These are phyloP conservation scores for Phaeophleospora eucalypticola DNA, from an alignment of 2,329 filamentous ascomycete species.

Conservation along the genomic window DNA sequence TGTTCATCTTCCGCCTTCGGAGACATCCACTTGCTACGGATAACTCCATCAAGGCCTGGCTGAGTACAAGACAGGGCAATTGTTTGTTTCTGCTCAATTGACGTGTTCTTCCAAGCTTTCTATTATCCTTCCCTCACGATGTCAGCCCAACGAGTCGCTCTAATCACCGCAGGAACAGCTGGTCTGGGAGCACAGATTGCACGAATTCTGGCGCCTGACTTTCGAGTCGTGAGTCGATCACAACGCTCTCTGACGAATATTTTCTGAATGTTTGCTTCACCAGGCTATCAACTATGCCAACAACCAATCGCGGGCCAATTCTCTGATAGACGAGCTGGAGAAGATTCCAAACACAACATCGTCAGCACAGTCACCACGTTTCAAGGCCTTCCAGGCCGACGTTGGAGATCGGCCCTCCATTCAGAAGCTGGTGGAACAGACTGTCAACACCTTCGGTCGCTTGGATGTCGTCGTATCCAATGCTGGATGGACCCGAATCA, in stretches of 20 bases:
- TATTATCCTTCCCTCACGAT: slow-evolving; percentile 18
- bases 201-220: slow-evolving; percentile 44
- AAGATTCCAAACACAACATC: slow-evolving; percentile 29
- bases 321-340: slow-evolving; percentile 41
- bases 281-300: slow-evolving; percentile 48
- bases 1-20: not conserved
- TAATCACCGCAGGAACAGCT: slow-evolving; percentile 48
- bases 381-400: slow-evolving; percentile 28
- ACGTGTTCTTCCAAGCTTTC: slow-evolving; percentile 1
- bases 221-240: slow-evolving; percentile 38
- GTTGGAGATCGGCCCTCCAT: slow-evolving; percentile 27
- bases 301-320: slow-evolving; percentile 39
- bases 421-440: slow-evolving; percentile 33
- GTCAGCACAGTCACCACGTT: slow-evolving; percentile 15
- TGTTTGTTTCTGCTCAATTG: slow-evolving; percentile 1
- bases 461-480: slow-evolving; percentile 43
- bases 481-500: slow-evolving; percentile 31
- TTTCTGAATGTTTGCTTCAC: slow-evolving; percentile 7
- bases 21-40: not conserved
- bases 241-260: not conserved
- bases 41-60: not conserved
- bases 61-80: not conserved
- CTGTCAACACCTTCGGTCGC: slow-evolving; percentile 32
- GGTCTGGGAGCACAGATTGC: slow-evolving; percentile 47
- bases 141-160: slow-evolving; percentile 42